Percentiles rank a stretch among this genome's conserved stretches.
These are phyloP conservation scores for Elaeis guineensis DNA, from an alignment of 176 grass and related monocot genomes.

Conservation along the genomic window DNA sequence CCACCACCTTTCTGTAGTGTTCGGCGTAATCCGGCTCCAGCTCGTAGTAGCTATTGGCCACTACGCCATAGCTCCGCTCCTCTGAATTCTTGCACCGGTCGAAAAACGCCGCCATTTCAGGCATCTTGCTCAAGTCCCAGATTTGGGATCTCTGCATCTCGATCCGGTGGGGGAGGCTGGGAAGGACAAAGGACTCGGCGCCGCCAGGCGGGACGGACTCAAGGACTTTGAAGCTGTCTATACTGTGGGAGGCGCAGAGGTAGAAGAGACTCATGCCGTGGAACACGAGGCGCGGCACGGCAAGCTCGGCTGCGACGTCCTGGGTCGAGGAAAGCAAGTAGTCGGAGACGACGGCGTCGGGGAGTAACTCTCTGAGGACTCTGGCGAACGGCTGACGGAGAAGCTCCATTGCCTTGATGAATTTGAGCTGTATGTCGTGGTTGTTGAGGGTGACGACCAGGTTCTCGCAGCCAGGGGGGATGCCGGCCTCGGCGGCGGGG, in stretches of 20 bases:
- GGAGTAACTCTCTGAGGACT: slow-evolving; percentile 3
- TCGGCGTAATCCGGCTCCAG: slow-evolving; percentile 43
- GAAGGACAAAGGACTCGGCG: slow-evolving; percentile 11
- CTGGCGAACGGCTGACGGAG: slow-evolving; percentile 3
- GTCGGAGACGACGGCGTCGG: slow-evolving; percentile 14
- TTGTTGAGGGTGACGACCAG: background rate
- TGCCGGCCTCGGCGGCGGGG: background rate
- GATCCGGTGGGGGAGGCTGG: slow-evolving; percentile 42
- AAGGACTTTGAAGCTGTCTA: no score
- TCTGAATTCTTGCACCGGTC: background rate
- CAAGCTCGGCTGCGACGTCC: background rate
- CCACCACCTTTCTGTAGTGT: slow-evolving; percentile 3
- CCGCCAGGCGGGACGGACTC: background rate
- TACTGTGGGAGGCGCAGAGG: background rate
- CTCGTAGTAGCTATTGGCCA: slow-evolving; percentile 57
- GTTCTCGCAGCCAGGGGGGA: slow-evolving; percentile 2
- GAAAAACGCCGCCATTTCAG: background rate
- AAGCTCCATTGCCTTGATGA: background rate
- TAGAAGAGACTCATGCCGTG: no score
- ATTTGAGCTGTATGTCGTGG: no score
- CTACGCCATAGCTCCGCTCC: slow-evolving; percentile 27
- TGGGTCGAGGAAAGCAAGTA: slow-evolving; percentile 17
- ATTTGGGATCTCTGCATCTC: slow-evolving; percentile 30
- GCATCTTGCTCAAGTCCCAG: background rate
- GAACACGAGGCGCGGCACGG: no score